phyloP scores from a whole-genome alignment of 2,329 filamentous ascomycete genomes.

The Penicillium brasilianum region DNA sequence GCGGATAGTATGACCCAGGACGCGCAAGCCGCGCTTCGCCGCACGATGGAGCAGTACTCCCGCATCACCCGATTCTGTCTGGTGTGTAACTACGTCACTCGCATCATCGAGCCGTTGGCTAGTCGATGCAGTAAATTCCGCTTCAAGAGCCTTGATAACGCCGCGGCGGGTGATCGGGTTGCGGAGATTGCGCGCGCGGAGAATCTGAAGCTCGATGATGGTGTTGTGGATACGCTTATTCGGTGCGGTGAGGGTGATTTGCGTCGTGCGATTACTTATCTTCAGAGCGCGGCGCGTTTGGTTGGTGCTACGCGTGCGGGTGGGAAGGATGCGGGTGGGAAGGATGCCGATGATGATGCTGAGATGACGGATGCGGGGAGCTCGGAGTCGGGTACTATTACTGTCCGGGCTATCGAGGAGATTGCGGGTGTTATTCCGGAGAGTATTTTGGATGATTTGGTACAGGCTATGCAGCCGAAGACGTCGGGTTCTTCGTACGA shows the following conservation, averaged over 20 bases:
- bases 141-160: slow-evolving; percentile 93
- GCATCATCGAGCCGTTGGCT: slow-evolving; percentile 95
- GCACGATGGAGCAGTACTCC: slow-evolving; percentile 98
- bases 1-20: slow-evolving; percentile 99
- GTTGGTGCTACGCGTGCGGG: slow-evolving; percentile 66
- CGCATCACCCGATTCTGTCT: slow-evolving; percentile 97
- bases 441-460: slow-evolving; percentile 70
- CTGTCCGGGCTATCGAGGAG: slow-evolving; percentile 82
- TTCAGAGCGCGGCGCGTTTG: slow-evolving; percentile 91
- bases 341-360: slow-evolving; percentile 60
- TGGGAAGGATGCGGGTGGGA: slow-evolving; percentile 54
- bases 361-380: slow-evolving; percentile 66
- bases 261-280: slow-evolving; percentile 91
- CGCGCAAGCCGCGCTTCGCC: slow-evolving; percentile 85
- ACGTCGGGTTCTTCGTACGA: slow-evolving; percentile 70
- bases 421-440: slow-evolving; percentile 94
- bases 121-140: slow-evolving; percentile 94
- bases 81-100: slow-evolving; percentile 97
- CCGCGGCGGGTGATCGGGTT: slow-evolving; percentile 78
- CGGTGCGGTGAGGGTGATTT: slow-evolving; percentile 91
- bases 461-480: slow-evolving; percentile 76
- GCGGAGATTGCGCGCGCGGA: slow-evolving; percentile 83
- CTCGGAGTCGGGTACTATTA: slow-evolving; percentile 60
- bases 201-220: slow-evolving; percentile 74
- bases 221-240: slow-evolving; percentile 82